Evolutionary conservation across 345 rosid species (phyloP), one percentile per base, ranked within the genome.

Genomic region (Clausena lansium): DNA sequence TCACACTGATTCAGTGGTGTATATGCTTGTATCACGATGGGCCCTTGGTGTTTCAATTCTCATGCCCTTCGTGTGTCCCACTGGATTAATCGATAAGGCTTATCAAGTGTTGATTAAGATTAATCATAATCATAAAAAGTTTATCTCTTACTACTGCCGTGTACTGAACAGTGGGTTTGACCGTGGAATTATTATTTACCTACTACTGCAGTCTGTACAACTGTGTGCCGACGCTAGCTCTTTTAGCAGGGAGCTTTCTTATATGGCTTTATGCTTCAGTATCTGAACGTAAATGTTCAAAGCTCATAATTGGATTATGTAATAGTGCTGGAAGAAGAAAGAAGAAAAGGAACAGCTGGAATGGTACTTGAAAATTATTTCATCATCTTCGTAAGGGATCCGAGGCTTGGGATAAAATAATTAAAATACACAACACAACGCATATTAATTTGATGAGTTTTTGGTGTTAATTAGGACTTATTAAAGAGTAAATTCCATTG

Each of bases 151-250:
- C 47, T 41, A 11, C n/a, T n/a, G n/a, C 4, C 20, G 55, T 17
- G 57, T 52, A 52, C 45, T 25, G 41, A 58, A 55, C 25, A 72
- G 60, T 7, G 6, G 25, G n/a, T 58, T 79, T 80, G 79, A 80
- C 83, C 71, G 19, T 19, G 71, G n/a, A 52, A 67, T 27, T 14
- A 70, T 62, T 68, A 63, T 52, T 17, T 17, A 38, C n/a, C 27
- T 7, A 58, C 17, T 45, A n/a, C 62, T 28, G 32, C 59, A 28
- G 41, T 62, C 32, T 45, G 50, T 3, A 45, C 17, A 2, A 1
- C 17, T 0, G 17, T 13, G 50, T 13, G 50, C 50, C 50, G 50
- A 45, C 50, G 50, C 50, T 4, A 13, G 45, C 74, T 17, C 17
- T 38, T 36, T 60, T 59, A 2, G 7, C 15, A 0, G 62, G 2